Base-by-base conservation (phyloP, 345 rosid genomes). In the Excoecaria agallocha region DNA sequence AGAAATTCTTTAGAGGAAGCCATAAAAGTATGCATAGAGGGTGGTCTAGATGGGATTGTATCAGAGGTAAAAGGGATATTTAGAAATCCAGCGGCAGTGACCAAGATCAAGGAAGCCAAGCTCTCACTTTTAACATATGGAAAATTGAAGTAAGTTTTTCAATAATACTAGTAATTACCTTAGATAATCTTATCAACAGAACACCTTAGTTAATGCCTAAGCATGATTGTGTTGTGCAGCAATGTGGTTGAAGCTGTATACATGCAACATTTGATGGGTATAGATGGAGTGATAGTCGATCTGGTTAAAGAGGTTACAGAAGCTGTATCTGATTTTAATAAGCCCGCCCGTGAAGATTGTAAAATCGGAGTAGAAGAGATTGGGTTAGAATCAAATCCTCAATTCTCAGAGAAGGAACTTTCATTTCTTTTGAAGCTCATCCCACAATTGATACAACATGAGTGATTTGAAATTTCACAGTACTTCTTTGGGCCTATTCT, bases 1-100 rank as follows among this genome's bases (percentile, higher is more conserved):
- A 88, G 99, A 79, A 93, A 95, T 77, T 90, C 98, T 0, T 59
- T 95, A 46, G 99, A 89, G 85, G 99, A 88, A 77, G 99, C 98
- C 22, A 77, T 87, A 8, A 89, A 86, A 71, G 78, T 95, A 20
- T 91, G 97, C 74, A 55, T 86, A 71, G 91, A 89, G 70, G 97
- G 97, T 25, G 89, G 90, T 35, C 73, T 95, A 69, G 87, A 90
- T 67, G 97, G 96, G 39, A 89, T 93, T 58, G 96, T 93, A 7
- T 93, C 97, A 16, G 96, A 96, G 83, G 91, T 90, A 3, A 91
- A 81, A 79, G 99, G 91, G 10, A 79, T 95, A 13, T 89, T 96
- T 69, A 78, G 85, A 71, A 91, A 93, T 75, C 99, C 97, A 3
- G 79, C 80, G 38, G 89, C 93, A 8, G 86, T 95, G 30, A 25